These are phyloP conservation scores for Scopulariopsis brevicaulis DNA, from an alignment of 2,329 filamentous ascomycete genomes.

Conservation along the genomic window DNA sequence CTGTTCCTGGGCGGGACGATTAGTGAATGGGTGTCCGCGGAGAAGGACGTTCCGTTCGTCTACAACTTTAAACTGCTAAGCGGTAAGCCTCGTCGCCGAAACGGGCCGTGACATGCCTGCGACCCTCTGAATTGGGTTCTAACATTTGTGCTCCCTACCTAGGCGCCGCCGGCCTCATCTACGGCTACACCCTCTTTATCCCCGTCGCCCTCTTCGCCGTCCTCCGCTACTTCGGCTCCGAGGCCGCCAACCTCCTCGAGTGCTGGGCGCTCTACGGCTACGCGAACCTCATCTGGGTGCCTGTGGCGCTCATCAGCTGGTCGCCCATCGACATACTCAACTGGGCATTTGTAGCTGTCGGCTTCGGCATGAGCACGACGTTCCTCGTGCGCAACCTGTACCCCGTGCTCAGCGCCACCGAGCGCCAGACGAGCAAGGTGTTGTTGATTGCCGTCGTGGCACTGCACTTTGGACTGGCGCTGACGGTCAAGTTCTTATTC, in stretches of 20 bases:
- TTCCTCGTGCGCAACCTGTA: slow-evolving; percentile 82
- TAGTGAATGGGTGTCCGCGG: slow-evolving; percentile 70
- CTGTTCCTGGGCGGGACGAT: slow-evolving; percentile 93
- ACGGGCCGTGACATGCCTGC: background rate
- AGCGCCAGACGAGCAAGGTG: slow-evolving; percentile 82
- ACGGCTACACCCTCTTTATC: slow-evolving; percentile 86
- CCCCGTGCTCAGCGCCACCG: slow-evolving; percentile 85
- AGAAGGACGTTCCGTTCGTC: slow-evolving; percentile 61
- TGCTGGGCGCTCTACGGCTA: slow-evolving; percentile 96
- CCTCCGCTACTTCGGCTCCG: slow-evolving; percentile 90
- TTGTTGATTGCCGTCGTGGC: slow-evolving; percentile 73
- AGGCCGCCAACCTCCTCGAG: slow-evolving; percentile 85
- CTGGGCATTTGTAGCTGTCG: slow-evolving; percentile 83
- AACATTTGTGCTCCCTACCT: background rate
- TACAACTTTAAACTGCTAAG: slow-evolving; percentile 89
- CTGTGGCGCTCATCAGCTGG: slow-evolving; percentile 85
- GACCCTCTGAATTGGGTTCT: background rate
- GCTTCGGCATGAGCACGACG: slow-evolving; percentile 69
- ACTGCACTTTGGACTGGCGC: slow-evolving; percentile 78
- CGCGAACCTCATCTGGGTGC: slow-evolving; percentile 94
- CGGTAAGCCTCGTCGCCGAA: slow-evolving; percentile 43
- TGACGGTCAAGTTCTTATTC: slow-evolving; percentile 94
- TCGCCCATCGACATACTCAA: slow-evolving; percentile 78
- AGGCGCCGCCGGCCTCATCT: slow-evolving; percentile 83
- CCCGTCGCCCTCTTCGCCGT: slow-evolving; percentile 78